Evolutionary conservation across 2,329 filamentous ascomycete species (phyloP).

Genomic region (Trichoderma cornu-damae): DNA sequence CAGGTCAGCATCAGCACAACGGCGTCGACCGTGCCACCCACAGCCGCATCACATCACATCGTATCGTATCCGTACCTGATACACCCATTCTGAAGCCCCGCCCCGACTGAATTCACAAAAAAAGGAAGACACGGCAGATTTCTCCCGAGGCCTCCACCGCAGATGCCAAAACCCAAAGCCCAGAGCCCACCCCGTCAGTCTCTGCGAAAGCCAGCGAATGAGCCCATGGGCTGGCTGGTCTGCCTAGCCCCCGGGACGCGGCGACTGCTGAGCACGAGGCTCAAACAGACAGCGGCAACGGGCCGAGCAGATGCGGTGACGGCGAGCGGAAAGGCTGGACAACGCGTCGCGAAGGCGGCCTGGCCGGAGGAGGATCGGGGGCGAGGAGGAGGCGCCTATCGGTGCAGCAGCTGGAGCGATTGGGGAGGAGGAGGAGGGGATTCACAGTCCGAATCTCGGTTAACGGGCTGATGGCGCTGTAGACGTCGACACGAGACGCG

Average conservation of each 20-base stretch:
- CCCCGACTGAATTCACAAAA: neutral
- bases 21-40: neutral
- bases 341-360: conserved; percentile 6
- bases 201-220: neutral
- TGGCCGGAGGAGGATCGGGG: neutral
- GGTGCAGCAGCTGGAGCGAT: conserved; percentile 9
- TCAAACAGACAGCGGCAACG: neutral
- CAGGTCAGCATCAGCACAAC: conserved; percentile 25
- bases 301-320: neutral
- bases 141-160: neutral
- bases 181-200: neutral
- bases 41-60: neutral
- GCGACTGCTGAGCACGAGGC: conserved; percentile 13
- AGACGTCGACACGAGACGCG: conserved; percentile 9
- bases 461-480: conserved; percentile 6
- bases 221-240: neutral
- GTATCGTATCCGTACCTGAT: conserved; percentile 29
- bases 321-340: neutral
- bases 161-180: neutral
- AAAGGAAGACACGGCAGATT: neutral
- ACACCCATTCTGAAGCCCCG: conserved; percentile 33
- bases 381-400: neutral
- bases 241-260: neutral
- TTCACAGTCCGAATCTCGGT: conserved; percentile 11
- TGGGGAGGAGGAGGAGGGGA: neutral